Evolutionary conservation across 306 rosid species (phyloP), one percentile per base, ranked within the genome.

Genomic region (Urtica urens): DNA sequence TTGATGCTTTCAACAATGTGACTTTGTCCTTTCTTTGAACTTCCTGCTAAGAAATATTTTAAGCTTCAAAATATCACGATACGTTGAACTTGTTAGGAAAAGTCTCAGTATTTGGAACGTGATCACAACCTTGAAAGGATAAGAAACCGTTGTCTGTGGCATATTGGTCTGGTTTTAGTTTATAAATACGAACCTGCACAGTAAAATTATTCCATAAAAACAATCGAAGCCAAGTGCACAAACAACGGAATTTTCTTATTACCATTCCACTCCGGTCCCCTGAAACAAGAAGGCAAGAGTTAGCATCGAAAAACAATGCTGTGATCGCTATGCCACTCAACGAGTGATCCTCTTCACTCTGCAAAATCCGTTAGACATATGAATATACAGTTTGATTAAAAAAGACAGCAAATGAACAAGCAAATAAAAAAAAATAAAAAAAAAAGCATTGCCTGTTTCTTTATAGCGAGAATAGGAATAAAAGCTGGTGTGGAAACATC

Each of bases 241-340:
- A 37, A 44, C 31, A 49, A 46, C 59, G 39, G 33, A 41, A 53
- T 6, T 1, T 13, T 55, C 25, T 14, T 12, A 45, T 7, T 55
- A 88, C 96, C 75, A 28, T 76, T 70, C 96, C 96, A 58, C 78
- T 78, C 41, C 83, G 79, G 52, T 88, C 93, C 59, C 96, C 96
- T 55, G 96, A 76, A 76, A 83, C 72, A 65, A 88, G 72, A 58
- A 81, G 78, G 44, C 46, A 68, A 22, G 76, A 55, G 30, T 59
- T 72, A 56, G 35, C 55, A 50, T 81, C 71, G 30, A 83, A 74
- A 53, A 65, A 61, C 67, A 88, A 76, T 33, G 77, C 82, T 4
- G 95, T 83, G 72, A 88, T 48, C 21, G 93, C 73, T 60, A 76
- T 50, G 25, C 88, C 93, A 53, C 96, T 88, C 61, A 64, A 24